Base-by-base conservation (phyloP, 2,329 filamentous ascomycete species). In the Chlorencoelia australis region DNA sequence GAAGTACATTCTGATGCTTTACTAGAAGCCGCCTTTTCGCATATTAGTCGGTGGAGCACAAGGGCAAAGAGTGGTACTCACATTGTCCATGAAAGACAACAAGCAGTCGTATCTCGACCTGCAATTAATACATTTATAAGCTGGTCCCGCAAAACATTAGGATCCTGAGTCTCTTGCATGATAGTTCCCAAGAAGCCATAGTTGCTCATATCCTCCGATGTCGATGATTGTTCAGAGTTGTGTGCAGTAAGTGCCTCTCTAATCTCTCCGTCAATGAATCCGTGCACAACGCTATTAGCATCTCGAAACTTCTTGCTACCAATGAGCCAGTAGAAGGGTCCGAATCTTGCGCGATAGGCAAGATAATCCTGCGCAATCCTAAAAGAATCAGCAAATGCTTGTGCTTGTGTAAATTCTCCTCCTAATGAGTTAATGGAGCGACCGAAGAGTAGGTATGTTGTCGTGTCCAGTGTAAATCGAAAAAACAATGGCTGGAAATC, bases 401-500 rank as follows among this genome's bases (percentile, higher is more conserved):
- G 25, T 25, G 41, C 54, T 30, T 30, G 35, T 37, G 25, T n/a
- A 59, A 58, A 11, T 33, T 19, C 17, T 25, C 21, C 32, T 24
- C 21, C 21, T n/a, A n/a, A n/a, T n/a, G n/a, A n/a, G 33, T 56
- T 46, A 8, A 54, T 45, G 15, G 61, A 65, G 42, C 68, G 58
- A 11, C 73, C 73, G 35, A 77, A 73, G 3, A 78, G 55, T 38
- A 76, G 69, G 26, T 68, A 68, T 0, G 71, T 76, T 0, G 71
- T 66, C 0, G 65, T 67, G 41, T 76, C 71, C 15, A 77, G 59
- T 0, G 71, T 75, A 16, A 74, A 55, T 33, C 61, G 60, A 49
- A 75, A 74, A 2, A 65, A 64, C 0, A 63, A 45, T 0, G 58
- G 55, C 37, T 61, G 51, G 0, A 65, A 40, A 40, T 64, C 54